These are phyloP conservation scores for Parmelia sp. DNA, from an alignment of 495 filamentous ascomycete species.

Conservation along the genomic window DNA sequence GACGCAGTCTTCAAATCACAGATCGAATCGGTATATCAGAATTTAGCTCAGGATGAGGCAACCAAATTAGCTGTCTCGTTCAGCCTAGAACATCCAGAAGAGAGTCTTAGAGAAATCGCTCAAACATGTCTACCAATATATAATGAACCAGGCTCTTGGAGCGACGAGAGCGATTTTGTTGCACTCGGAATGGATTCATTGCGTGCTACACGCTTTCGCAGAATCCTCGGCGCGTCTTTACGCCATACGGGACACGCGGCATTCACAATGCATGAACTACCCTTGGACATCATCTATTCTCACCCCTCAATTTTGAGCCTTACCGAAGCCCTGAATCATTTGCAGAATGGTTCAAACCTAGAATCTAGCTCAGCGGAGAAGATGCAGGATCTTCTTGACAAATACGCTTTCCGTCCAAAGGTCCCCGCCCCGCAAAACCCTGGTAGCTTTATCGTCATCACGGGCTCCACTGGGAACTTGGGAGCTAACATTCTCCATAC, in stretches of 20 bases:
- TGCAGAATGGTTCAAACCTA: background rate
- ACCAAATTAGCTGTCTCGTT: background rate
- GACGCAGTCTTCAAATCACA: conserved; percentile 28
- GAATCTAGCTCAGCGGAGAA: background rate
- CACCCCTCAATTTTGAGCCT: conserved; percentile 20
- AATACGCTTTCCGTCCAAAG: conserved; percentile 2
- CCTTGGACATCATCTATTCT: conserved; percentile 25
- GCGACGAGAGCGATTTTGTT: conserved; percentile 32
- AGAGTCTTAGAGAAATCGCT: conserved; percentile 20
- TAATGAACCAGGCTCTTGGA: conserved; percentile 4
- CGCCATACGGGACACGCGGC: background rate
- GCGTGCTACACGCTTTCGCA: conserved; percentile 25
- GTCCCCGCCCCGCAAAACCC: background rate
- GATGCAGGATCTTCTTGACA: background rate
- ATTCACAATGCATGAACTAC: conserved; percentile 23
- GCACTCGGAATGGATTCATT: conserved; percentile 37
- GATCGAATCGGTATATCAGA: conserved; percentile 5
- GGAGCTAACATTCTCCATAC: conserved; percentile 28
- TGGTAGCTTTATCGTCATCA: conserved; percentile 28
- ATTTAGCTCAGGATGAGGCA: conserved; percentile 19
- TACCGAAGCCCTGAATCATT: background rate
- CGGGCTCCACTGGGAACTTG: conserved; percentile 34
- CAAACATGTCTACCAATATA: conserved; percentile 18
- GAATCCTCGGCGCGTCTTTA: background rate
- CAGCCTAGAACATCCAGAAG: conserved; percentile 16